Base-by-base conservation (phyloP, 2,329 filamentous ascomycete species). In the Botryotinia convoluta region DNA sequence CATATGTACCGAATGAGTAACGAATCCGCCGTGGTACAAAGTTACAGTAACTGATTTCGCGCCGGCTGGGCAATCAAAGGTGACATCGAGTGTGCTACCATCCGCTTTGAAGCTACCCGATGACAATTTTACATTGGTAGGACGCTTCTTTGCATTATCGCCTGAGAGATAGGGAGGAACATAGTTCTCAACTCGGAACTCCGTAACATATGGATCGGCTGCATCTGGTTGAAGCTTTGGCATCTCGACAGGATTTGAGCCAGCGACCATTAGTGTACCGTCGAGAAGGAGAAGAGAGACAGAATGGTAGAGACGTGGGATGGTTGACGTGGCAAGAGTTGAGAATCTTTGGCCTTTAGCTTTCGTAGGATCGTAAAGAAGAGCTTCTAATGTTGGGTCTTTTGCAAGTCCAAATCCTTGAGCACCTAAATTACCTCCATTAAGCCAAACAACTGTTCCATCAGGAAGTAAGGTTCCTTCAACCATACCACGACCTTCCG, bases 1-100 rank as follows among this genome's bases (percentile, higher is more conserved):
- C 88, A 90, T 90, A 78, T 90, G 88, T 32, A 90, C 78, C 2
- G 84, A 86, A 79, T 90, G 88, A 51, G 88, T 90, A 60, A 89
- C 86, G 76, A 88, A 90, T 9, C 88, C 88, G 61, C 87, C 87
- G 77, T 89, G 85, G 79, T 89, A 89, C 32, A 90, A 83, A 4
- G 83, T 81, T 29, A 89, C 83, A 77, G 86, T 86, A 70, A 86
- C 81, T 4, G 77, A 79, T 76, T 85, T 82, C 3, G 84, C 82
- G 61, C 80, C 82, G 57, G 81, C 75, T 29, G 84, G 83, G 22
- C 82, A 82, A 20, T 78, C 84, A 79, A 89, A 88, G 9, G 79
- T 81, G 75, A 89, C 81, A 12, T 79, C 82, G 79, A 89, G 88
- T 3, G 77, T 82, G 10, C 81, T 83, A 4, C 83, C 79, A 76